phyloP scores from a whole-genome alignment of 257 asterid genomes.

The Rehmannia glutinosa region DNA sequence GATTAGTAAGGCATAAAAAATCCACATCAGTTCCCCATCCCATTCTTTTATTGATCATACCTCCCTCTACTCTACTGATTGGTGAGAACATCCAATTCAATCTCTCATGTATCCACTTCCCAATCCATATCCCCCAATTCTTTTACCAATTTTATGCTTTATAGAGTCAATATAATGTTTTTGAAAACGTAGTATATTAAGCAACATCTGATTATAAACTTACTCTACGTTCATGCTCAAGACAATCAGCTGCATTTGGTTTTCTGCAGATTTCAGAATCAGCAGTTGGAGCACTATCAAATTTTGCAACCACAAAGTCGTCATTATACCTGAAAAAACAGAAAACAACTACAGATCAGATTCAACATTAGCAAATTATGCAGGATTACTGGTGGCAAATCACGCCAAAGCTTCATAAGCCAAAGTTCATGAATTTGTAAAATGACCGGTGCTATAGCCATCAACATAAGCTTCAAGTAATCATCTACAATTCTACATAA shows the following conservation, averaged over 20 bases:
- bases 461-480: not conserved
- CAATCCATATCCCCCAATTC: too few relatives aligned
- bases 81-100: not conserved
- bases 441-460: not conserved
- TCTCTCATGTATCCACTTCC: too few relatives aligned
- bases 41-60: not conserved
- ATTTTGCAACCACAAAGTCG: slow-evolving; percentile 70
- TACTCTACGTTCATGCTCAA: slow-evolving; percentile 73
- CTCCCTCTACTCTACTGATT: not conserved
- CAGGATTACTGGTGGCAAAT: not conserved
- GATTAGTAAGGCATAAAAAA: not conserved
- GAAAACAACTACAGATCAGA: not conserved
- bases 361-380: slow-evolving; percentile 2
- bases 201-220: too few relatives aligned
- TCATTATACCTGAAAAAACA: slow-evolving; percentile 58
- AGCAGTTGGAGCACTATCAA: slow-evolving; percentile 88
- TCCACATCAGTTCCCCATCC: not conserved
- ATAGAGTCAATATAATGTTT: too few relatives aligned
- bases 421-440: not conserved
- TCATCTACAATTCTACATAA: too few relatives aligned
- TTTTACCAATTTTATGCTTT: too few relatives aligned
- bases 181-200: too few relatives aligned
- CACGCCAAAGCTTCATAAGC: too few relatives aligned
- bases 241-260: slow-evolving; percentile 57
- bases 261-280: slow-evolving; percentile 74